Evolutionary conservation across 352 stramenopile genomes (phyloP).

Genomic region (Globisporangium alternatum): DNA sequence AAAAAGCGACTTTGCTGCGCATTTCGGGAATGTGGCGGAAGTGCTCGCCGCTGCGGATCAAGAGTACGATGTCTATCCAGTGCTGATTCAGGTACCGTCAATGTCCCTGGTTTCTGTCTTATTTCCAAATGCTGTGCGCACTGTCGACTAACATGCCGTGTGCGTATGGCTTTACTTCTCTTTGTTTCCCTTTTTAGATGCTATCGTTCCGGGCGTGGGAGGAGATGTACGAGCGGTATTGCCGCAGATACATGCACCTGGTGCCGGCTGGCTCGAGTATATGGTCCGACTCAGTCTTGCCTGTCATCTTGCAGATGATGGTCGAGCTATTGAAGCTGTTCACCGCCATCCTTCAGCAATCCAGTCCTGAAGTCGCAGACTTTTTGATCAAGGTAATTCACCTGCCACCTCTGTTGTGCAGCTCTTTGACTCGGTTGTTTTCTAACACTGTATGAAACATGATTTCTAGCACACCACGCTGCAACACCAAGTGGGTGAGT

Average conservation of each 20-base stretch:
- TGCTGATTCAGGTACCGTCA: slow-evolving; percentile 37
- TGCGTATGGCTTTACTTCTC: neutral
- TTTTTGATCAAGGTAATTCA: slow-evolving; percentile 32
- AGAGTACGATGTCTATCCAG: slow-evolving; percentile 31
- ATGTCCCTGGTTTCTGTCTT: neutral
- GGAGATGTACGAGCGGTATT: slow-evolving; percentile 26
- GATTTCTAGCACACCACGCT: slow-evolving; percentile 40
- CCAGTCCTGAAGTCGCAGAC: slow-evolving; percentile 17
- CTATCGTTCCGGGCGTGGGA: slow-evolving; percentile 44
- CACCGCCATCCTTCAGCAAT: slow-evolving; percentile 27
- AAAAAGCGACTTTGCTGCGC: slow-evolving; percentile 14
- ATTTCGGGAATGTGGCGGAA: slow-evolving; percentile 32
- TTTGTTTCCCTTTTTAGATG: slow-evolving; percentile 21
- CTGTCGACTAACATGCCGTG: neutral
- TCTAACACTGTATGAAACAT: slow-evolving; percentile 1
- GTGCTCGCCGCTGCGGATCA: slow-evolving; percentile 26
- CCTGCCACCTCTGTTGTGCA: neutral
- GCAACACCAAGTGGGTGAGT: slow-evolving; percentile 36
- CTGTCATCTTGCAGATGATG: slow-evolving; percentile 35
- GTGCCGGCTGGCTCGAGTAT: slow-evolving; percentile 9
- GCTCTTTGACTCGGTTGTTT: neutral
- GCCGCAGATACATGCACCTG: slow-evolving; percentile 28
- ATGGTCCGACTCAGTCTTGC: slow-evolving; percentile 36
- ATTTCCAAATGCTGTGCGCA: neutral
- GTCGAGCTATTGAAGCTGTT: slow-evolving; percentile 36